Evolutionary conservation across 441 rosid species (phyloP).

Genomic region (Bocquillonia castaneifolia): DNA sequence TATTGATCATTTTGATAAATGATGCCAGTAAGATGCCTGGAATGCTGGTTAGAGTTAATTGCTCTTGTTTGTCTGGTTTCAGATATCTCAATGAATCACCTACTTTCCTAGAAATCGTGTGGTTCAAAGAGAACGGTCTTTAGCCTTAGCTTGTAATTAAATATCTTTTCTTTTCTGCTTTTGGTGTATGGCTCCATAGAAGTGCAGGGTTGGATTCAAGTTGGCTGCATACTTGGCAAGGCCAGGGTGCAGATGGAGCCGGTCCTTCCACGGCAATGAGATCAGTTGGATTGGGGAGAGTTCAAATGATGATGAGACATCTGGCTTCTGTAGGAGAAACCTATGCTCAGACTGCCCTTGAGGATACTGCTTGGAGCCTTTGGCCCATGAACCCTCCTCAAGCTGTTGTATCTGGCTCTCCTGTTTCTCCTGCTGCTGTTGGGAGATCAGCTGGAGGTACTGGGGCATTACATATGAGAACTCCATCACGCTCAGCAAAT

Average conservation of each 20-base stretch:
- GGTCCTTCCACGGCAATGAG: slow-evolving; percentile 77
- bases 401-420: slow-evolving; percentile 58
- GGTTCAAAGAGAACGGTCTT: background rate
- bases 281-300: slow-evolving; percentile 78
- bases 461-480: slow-evolving; percentile 60
- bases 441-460: slow-evolving; percentile 48
- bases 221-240: slow-evolving; percentile 76
- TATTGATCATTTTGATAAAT: background rate
- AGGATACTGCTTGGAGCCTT: slow-evolving; percentile 82
- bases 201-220: slow-evolving; percentile 69
- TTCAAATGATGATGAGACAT: slow-evolving; percentile 99
- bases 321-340: slow-evolving; percentile 95
- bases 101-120: background rate
- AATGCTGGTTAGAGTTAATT: background rate
- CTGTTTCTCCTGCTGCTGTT: slow-evolving; percentile 38
- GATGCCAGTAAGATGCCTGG: background rate
- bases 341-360: slow-evolving; percentile 83
- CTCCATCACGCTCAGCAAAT: slow-evolving; percentile 41
- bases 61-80: background rate
- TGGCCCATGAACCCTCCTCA: slow-evolving; percentile 78
- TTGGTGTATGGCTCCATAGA: slow-evolving; percentile 38
- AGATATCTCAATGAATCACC: background rate
- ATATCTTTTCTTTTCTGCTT: slow-evolving; percentile 6
- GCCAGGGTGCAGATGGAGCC: slow-evolving; percentile 75
- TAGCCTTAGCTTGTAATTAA: background rate